These are phyloP conservation scores for Verbena officinalis DNA, from an alignment of 257 asterid species.

Conservation along the genomic window DNA sequence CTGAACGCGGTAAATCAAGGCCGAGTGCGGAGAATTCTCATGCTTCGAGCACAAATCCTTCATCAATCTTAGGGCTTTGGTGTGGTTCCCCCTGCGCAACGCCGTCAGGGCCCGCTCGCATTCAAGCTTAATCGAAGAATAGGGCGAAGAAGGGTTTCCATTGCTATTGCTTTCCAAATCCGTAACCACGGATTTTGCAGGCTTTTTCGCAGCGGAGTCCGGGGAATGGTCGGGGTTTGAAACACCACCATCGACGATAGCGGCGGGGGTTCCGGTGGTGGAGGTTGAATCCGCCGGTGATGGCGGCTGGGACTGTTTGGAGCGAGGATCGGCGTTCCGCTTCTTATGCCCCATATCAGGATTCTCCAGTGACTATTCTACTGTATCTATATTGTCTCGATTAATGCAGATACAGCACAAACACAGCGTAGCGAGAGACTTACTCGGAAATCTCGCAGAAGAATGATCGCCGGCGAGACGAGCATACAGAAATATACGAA, in stretches of 20 bases:
- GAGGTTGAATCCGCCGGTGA: neutral
- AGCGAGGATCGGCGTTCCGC: constrained; percentile 42
- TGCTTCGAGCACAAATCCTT: constrained; percentile 69
- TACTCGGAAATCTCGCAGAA: constrained; percentile 17
- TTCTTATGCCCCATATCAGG: constrained; percentile 47
- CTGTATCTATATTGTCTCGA: neutral
- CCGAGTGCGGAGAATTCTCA: constrained; percentile 52
- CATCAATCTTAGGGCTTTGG: constrained; percentile 72
- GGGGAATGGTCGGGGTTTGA: constrained; percentile 21
- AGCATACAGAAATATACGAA: neutral
- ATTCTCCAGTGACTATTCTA: constrained; percentile 9
- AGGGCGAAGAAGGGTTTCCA: constrained; percentile 31
- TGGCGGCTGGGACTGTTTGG: constrained; percentile 27
- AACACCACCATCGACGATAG: constrained; percentile 17
- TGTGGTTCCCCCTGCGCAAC: constrained; percentile 71
- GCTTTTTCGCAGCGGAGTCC: neutral
- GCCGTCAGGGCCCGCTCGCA: constrained; percentile 77
- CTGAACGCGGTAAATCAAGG: constrained; percentile 70
- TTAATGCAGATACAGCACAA: constrained; percentile 10
- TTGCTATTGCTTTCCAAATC: constrained; percentile 20
- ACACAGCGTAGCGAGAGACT: no score
- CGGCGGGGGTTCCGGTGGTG: neutral
- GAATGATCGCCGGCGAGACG: constrained; percentile 27
- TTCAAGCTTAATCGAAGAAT: constrained; percentile 49
- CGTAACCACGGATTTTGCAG: constrained; percentile 26